Base-by-base conservation (phyloP, 306 rosid genomes). In the Vigna radiata region DNA sequence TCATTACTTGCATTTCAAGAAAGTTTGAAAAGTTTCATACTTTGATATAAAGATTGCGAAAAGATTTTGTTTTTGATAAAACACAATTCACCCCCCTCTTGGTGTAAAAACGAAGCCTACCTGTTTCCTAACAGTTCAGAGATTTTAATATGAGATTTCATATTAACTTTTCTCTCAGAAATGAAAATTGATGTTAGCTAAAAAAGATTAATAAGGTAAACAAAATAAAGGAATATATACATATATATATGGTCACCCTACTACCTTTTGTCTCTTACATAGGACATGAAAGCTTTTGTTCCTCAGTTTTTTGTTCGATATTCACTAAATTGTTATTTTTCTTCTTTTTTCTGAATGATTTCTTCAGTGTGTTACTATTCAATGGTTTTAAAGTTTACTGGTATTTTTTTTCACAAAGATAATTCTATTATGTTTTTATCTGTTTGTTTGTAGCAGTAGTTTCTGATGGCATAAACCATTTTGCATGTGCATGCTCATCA, bases 281-380 rank as follows among this genome's bases (percentile, higher is more conserved):
- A 41, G 10, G 46, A 41, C 46, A 27, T 13, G 27, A 60, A 54
- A 44, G 85, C 87, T 72, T 80, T 83, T 80, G 70, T 83, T 85
- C 82, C 81, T 81, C 80, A 44, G 77, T 81, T 86, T 78, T 81
- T 84, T 83, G 76, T 72, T 78, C 49, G 53, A n/a, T 62, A 81
- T 83, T 75, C 84, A 77, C 79, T 72, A 72, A 77, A 70, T 66
- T 75, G 66, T 33, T 61, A 4, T 25, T 25, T 12, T 2, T 25
- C 0, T 54, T 58, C 7, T 36, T 6, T 19, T 72, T 82, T 61
- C 7, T 58, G 29, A 55, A 55, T 55, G 62, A 21, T 4, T 55
- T 5, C 62, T 55, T 55, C 14, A 58, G 31, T 25, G 1, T 12
- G 62, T 58, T 58, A 58, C 39, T 59, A 59, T 59, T 27, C 39